phyloP scores from a whole-genome alignment of 345 rosid species.

The Syzygium aromaticum region DNA sequence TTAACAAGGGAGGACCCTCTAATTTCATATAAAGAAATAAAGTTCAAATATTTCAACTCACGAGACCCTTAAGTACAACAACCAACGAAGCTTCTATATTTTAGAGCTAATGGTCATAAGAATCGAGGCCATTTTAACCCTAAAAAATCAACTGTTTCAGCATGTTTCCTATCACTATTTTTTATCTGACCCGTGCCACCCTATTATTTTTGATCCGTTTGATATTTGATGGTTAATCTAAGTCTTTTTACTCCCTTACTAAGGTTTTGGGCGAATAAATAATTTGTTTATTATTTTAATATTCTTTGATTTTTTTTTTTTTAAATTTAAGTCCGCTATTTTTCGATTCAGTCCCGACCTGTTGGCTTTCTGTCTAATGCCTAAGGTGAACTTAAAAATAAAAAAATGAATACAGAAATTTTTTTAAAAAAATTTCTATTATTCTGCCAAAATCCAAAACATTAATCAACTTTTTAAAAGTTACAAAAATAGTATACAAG shows the following conservation, averaged over 20 bases:
- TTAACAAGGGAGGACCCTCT: too few species aligned
- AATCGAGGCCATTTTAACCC: not conserved
- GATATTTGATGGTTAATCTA: not conserved
- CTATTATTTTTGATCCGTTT: not conserved
- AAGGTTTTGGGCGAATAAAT: not conserved
- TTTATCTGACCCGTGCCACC: not conserved
- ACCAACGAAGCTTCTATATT: not conserved
- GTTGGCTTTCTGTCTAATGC: not conserved
- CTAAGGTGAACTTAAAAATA: not conserved
- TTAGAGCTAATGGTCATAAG: not conserved
- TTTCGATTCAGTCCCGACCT: too few species aligned
- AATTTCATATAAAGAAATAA: not conserved
- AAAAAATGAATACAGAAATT: not conserved
- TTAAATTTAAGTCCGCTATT: too few species aligned
- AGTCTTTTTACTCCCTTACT: not conserved
- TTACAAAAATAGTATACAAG: not conserved
- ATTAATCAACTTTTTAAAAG: not conserved
- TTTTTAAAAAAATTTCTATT: not conserved
- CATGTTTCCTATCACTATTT: not conserved
- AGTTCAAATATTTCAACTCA: not conserved
- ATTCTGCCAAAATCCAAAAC: not conserved
- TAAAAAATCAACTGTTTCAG: not conserved
- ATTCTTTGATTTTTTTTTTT: not conserved
- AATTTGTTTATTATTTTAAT: not conserved
- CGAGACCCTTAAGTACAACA: not conserved